A percentile compares a stretch with the other conserved stretches of the same genome.
phyloP scores from a whole-genome alignment of 2,329 filamentous ascomycete genomes.

The Cytospora piceae region DNA sequence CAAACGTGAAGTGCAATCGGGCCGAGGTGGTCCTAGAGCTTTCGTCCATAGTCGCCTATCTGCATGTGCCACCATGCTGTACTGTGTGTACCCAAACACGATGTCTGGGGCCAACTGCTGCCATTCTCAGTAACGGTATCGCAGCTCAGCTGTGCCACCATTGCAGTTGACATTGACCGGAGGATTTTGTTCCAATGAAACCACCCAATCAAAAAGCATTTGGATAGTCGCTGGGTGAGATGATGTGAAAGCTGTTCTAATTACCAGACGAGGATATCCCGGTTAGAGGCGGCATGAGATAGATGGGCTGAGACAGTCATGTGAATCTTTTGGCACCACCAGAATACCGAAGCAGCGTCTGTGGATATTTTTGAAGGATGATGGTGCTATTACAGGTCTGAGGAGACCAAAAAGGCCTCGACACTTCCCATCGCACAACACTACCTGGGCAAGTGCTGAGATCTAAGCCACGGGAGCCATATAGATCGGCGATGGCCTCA shows the following conservation, averaged over 20 bases:
- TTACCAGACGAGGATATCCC: neutral
- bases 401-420: constrained; percentile 5
- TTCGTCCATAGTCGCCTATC: neutral
- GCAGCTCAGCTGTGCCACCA: constrained; percentile 5
- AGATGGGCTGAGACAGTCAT: neutral
- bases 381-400: neutral
- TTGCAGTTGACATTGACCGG: constrained; percentile 16
- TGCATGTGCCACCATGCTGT: neutral
- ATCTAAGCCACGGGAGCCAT: constrained; percentile 10
- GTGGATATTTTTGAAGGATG: neutral
- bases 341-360: neutral
- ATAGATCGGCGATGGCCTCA: neutral
- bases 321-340: neutral
- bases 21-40: neutral
- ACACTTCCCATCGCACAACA: neutral
- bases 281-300: neutral
- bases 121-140: neutral
- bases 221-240: constrained; percentile 9
- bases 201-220: constrained; percentile 1
- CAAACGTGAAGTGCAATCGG: neutral
- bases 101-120: neutral
- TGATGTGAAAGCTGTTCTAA: constrained; percentile 12
- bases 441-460: neutral
- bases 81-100: too few species aligned
- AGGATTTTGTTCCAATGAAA: constrained; percentile 12